Evolutionary conservation across 169 alveolate genomes (phyloP).

Genomic region (Plasmodium berghei): DNA sequence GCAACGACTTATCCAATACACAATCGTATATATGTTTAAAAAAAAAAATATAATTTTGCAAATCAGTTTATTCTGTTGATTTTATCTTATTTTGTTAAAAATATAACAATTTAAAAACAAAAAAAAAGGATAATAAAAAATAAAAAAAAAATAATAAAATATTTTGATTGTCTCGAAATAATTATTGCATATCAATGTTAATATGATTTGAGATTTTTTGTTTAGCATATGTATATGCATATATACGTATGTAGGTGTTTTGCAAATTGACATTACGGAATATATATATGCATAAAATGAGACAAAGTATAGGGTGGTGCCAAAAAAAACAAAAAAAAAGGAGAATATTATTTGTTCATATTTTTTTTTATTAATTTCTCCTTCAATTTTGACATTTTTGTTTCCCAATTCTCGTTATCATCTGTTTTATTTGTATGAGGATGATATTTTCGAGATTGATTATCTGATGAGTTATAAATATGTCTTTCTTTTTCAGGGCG

Average conservation of each 20-base stretch:
- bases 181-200: neutral
- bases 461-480: slow-evolving; percentile 28
- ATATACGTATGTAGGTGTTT: neutral
- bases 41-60: too few relatives aligned
- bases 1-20: too few relatives aligned
- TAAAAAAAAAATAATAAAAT: too few relatives aligned
- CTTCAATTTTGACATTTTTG: slow-evolving; percentile 66
- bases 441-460: slow-evolving; percentile 18
- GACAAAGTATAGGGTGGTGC: too few relatives aligned
- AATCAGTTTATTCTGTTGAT: too few relatives aligned
- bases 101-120: too few relatives aligned
- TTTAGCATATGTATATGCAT: neutral
- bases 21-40: neutral
- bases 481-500: slow-evolving; percentile 26
- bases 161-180: too few relatives aligned
- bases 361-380: slow-evolving; percentile 63
- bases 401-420: slow-evolving; percentile 71
- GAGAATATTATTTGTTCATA: slow-evolving; percentile 12
- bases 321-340: too few relatives aligned
- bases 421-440: slow-evolving; percentile 19
- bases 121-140: too few relatives aligned
- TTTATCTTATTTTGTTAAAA: too few relatives aligned
- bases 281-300: too few relatives aligned
- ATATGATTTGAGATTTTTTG: neutral
- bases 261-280: too few relatives aligned